phyloP scores from a whole-genome alignment of 148 eudicot genomes.

The Cornus suecica region DNA sequence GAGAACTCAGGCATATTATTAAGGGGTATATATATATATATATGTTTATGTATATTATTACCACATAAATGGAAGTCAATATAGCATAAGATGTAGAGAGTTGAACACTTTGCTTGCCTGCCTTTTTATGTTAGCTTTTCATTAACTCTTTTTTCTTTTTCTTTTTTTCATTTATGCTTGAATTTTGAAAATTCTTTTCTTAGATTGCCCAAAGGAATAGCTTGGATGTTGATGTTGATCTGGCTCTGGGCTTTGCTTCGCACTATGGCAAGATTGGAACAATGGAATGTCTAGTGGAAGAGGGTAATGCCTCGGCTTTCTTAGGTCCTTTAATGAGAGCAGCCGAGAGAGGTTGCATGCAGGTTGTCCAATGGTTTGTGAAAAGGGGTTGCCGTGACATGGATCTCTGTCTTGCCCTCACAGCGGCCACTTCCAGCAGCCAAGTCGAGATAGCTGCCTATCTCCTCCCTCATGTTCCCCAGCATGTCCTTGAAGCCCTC shows the following conservation, averaged over 20 bases:
- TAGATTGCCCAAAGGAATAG: slow-evolving; percentile 97
- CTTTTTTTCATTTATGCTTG: slow-evolving; percentile 1
- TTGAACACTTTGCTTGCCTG: background rate
- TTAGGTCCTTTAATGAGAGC: slow-evolving; percentile 98
- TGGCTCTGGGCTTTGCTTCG: slow-evolving; percentile 94
- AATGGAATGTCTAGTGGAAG: slow-evolving; percentile 97
- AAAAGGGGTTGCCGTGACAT: slow-evolving; percentile 90
- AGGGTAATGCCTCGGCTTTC: slow-evolving; percentile 92
- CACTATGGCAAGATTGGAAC: slow-evolving; percentile 84
- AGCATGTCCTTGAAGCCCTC: slow-evolving; percentile 88
- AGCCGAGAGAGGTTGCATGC: slow-evolving; percentile 84
- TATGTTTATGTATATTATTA: background rate
- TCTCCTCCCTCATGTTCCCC: slow-evolving; percentile 95
- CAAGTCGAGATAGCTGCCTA: slow-evolving; percentile 77
- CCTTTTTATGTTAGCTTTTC: background rate
- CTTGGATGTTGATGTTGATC: slow-evolving; percentile 92
- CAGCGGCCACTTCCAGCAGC: slow-evolving; percentile 95
- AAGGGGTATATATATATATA: background rate
- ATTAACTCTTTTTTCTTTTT: background rate
- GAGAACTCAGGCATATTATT: background rate
- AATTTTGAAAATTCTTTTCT: slow-evolving; percentile 3
- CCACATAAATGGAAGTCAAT: background rate
- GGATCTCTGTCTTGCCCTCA: slow-evolving; percentile 97
- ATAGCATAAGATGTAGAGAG: slow-evolving; percentile 1
- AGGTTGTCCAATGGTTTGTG: slow-evolving; percentile 93